Percentiles rank a stretch among this genome's conserved stretches.
Conservation (phyloP, 2,329 filamentous ascomycete species). For the Coleophoma crateriformis region DNA sequence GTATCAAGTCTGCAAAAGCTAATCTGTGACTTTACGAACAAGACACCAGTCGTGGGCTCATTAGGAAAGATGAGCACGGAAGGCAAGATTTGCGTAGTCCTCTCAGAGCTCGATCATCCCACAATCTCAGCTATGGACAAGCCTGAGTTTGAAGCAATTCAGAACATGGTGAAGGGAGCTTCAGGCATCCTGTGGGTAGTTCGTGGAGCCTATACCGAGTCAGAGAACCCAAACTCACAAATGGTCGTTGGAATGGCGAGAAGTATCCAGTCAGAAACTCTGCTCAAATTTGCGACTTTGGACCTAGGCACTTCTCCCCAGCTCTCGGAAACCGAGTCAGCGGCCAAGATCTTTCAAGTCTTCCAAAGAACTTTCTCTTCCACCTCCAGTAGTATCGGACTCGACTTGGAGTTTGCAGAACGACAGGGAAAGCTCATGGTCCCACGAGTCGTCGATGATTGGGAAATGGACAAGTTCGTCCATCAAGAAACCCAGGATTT, state of each 20-base stretch:
- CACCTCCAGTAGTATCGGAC: background rate
- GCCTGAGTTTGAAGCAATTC: constrained; percentile 34
- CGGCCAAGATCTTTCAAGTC: constrained; percentile 10
- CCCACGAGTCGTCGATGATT: constrained; percentile 16
- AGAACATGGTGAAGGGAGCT: constrained; percentile 30
- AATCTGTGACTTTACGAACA: constrained; percentile 27
- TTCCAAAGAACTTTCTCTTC: constrained; percentile 11
- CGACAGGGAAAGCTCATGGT: constrained; percentile 20
- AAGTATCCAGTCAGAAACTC: constrained; percentile 20
- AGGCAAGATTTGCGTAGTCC: constrained; percentile 35
- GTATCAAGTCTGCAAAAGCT: constrained; percentile 29
- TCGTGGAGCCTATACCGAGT: constrained; percentile 32
- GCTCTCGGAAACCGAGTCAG: constrained; percentile 26
- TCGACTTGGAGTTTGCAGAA: constrained; percentile 19
- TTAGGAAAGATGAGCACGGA: constrained; percentile 23
- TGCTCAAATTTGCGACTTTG: constrained; percentile 18
- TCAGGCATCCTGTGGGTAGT: constrained; percentile 43
- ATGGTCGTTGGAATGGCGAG: constrained; percentile 22
- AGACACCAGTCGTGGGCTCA: constrained; percentile 24
- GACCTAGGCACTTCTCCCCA: constrained; percentile 17
- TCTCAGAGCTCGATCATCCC: constrained; percentile 36
- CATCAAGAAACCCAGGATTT: constrained; percentile 35
- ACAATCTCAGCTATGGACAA: constrained; percentile 34
- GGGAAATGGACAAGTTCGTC: constrained; percentile 30
- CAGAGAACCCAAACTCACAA: constrained; percentile 14